Evolutionary conservation across 2,329 filamentous ascomycete genomes (phyloP).

Genomic region (Botryotinia calthae): DNA sequence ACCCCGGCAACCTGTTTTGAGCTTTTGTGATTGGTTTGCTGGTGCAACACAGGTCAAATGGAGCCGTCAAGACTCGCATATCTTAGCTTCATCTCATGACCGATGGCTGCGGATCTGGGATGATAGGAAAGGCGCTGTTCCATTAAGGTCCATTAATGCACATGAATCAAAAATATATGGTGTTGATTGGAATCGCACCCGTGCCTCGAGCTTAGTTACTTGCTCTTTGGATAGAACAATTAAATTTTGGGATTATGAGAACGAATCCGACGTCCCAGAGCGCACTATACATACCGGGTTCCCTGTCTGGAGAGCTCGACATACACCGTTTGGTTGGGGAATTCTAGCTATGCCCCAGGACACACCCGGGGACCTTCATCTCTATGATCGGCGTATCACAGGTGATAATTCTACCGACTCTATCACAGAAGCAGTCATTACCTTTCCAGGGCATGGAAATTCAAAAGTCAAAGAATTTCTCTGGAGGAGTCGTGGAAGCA

Average conservation of each 20-base stretch:
- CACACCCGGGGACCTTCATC: conserved; percentile 77
- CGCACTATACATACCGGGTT: conserved; percentile 78
- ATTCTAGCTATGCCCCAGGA: conserved; percentile 90
- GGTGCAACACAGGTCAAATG: conserved; percentile 95
- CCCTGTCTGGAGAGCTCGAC: conserved; percentile 85
- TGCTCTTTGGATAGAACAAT: conserved; percentile 91
- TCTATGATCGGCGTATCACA: conserved; percentile 66
- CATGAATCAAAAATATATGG: conserved; percentile 94
- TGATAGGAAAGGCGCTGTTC: conserved; percentile 72
- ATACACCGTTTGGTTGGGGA: conserved; percentile 86
- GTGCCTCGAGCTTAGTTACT: conserved; percentile 70
- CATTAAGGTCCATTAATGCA: conserved; percentile 79
- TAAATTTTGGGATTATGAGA: conserved; percentile 84
- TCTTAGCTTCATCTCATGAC: conserved; percentile 89
- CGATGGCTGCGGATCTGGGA: conserved; percentile 89
- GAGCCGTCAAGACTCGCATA: conserved; percentile 81
- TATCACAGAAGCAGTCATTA: conserved; percentile 50
- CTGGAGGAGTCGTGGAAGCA: conserved; percentile 74
- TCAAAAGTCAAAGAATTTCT: conserved; percentile 86
- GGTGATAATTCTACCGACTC: conserved; percentile 47
- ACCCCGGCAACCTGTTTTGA: conserved; percentile 69
- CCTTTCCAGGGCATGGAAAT: conserved; percentile 58
- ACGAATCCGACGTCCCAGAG: conserved; percentile 62
- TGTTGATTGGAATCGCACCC: conserved; percentile 86
- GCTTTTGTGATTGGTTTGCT: conserved; percentile 89